phyloP scores from a whole-genome alignment of 1,284 basidiomycete species.

The Porodaedalea pini region DNA sequence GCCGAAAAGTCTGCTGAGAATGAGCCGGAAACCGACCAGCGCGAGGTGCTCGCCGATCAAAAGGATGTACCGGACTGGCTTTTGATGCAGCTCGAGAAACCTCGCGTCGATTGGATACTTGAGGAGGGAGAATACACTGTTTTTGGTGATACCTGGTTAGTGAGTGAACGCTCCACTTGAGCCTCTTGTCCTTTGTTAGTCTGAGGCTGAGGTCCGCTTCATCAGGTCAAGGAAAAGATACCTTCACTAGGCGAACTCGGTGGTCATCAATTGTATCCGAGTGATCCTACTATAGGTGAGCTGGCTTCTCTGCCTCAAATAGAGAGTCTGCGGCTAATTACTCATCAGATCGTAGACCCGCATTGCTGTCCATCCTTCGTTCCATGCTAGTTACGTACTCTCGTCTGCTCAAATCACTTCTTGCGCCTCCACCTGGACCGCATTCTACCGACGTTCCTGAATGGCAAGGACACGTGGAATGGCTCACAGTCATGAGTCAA shows the following conservation, averaged over 20 bases:
- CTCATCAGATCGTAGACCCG: constrained; percentile 63
- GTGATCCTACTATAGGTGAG: constrained; percentile 61
- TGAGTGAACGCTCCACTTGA: constrained; percentile 35
- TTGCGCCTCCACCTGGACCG: constrained; percentile 56
- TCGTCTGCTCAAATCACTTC: constrained; percentile 55
- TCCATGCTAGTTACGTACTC: constrained; percentile 73
- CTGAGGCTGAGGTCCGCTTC: not conserved
- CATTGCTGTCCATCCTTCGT: constrained; percentile 58
- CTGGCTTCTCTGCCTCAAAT: constrained; percentile 12
- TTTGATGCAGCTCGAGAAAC: constrained; percentile 68
- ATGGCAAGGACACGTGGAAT: constrained; percentile 69
- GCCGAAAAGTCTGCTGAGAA: constrained; percentile 33
- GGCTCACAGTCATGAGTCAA: constrained; percentile 71
- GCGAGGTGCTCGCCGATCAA: constrained; percentile 61
- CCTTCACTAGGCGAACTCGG: constrained; percentile 68
- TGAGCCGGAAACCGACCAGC: constrained; percentile 47
- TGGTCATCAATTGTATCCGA: constrained; percentile 68
- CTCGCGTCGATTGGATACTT: constrained; percentile 76
- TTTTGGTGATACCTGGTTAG: constrained; percentile 81
- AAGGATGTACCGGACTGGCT: constrained; percentile 70
- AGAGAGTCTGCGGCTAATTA: no score
- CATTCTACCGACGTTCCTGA: constrained; percentile 50
- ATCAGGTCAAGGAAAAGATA: constrained; percentile 70
- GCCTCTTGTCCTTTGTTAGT: no score
- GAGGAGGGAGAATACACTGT: constrained; percentile 67